Base-by-base conservation (phyloP, 176 grass and related monocot genomes). In the Juncus inflexus region DNA sequence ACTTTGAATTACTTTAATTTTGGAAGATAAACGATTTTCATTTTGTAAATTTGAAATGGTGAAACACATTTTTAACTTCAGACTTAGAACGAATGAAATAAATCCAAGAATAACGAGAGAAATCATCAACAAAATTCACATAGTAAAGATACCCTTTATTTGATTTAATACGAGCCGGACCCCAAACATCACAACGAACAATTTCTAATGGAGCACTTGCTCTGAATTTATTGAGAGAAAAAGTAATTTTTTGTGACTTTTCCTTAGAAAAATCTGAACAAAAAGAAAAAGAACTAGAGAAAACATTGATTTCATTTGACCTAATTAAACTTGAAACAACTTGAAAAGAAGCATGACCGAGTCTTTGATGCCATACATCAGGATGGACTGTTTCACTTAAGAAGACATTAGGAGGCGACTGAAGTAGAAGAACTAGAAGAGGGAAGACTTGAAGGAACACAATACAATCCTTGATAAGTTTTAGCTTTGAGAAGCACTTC, bases 91-190 rank as follows among this genome's bases (percentile, higher is more conserved):
- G 8, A 2, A 65, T 7, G 37, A 45, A 45, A 65, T 65, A 65
- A 12, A 65, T 42, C 38, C 62, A 65, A 14, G 4, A 42, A 65
- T 40, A 65, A 10, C 35, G 9, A 40, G 62, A 37, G 12, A 65
- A 65, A 14, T 65, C 62, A 65, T 65, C 62, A 41, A 65, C 10
- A 12, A 65, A 65, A 39, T 37, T 3, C n/a, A 65, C 62, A 65
- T 65, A 65, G 14, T 65, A 65, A 9, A 8, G 35, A 45, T 9
- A 45, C 8, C 40, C 40, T 9, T 65, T 5, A 28, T 9, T 40
- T 7, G 62, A 65, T 40, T 5, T 42, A 9, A 65, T 14, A 0
- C 15, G 62, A 36, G 56, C 4, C 12, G 56, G 56, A 4, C 56
- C 56, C 56, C 56, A 61, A 5, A 61, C 7, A 61, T 45, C 62